These are phyloP conservation scores for Xanthoconium stramineum DNA, from an alignment of 768 basidiomycete genomes.

Conservation along the genomic window DNA sequence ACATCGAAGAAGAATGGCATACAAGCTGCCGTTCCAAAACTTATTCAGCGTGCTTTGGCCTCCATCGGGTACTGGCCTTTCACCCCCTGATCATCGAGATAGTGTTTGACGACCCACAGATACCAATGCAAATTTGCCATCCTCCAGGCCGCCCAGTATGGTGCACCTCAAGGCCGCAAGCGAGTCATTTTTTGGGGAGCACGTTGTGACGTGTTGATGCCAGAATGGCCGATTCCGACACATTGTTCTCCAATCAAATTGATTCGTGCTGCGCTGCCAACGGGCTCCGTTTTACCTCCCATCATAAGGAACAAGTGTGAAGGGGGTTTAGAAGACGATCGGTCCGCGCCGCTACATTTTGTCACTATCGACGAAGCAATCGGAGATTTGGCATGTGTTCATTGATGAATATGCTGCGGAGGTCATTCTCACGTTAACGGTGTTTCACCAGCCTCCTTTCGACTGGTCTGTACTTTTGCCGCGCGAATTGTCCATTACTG, in stretches of 20 bases:
- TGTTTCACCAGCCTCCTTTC: slow-evolving; percentile 50
- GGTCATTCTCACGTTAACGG: slow-evolving; percentile 1
- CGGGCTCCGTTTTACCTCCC: slow-evolving; percentile 39
- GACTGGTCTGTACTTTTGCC: slow-evolving; percentile 51
- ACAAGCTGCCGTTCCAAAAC: slow-evolving; percentile 60
- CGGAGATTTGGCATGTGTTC: slow-evolving; percentile 56
- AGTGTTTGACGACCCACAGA: slow-evolving; percentile 4
- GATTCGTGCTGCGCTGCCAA: slow-evolving; percentile 41
- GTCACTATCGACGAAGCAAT: slow-evolving; percentile 67
- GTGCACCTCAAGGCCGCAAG: slow-evolving; percentile 63
- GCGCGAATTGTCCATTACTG: not conserved
- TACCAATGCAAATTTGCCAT: slow-evolving; percentile 69
- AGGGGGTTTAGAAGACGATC: slow-evolving; percentile 30
- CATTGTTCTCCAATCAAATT: slow-evolving; percentile 44
- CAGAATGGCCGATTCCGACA: slow-evolving; percentile 62
- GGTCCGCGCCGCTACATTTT: slow-evolving; percentile 55
- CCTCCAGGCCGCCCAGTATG: slow-evolving; percentile 70
- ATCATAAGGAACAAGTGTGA: slow-evolving; percentile 42
- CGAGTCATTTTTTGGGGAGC: slow-evolving; percentile 71
- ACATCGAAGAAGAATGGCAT: slow-evolving; percentile 37
- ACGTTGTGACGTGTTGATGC: slow-evolving; percentile 52
- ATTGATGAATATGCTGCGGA: slow-evolving; percentile 5
- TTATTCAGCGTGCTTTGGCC: slow-evolving; percentile 56
- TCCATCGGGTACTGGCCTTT: slow-evolving; percentile 53
- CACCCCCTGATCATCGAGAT: not conserved